These are phyloP conservation scores for Chaetomiaceae sp. DNA, from an alignment of 2,329 filamentous ascomycete species.

Conservation along the genomic window DNA sequence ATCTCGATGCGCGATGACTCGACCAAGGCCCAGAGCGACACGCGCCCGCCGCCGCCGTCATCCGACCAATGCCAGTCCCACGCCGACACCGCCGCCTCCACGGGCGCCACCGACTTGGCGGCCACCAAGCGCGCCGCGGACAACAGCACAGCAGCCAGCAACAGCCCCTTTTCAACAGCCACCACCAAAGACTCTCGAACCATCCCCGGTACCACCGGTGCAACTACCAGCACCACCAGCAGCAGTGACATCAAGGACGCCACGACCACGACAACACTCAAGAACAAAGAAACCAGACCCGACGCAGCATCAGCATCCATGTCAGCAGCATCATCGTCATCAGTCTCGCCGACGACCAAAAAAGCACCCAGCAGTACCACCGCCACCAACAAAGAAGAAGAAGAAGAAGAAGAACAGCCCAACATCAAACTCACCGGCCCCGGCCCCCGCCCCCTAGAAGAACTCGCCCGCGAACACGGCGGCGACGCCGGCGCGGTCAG, in stretches of 20 bases:
- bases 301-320: no score
- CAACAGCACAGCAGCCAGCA: no score
- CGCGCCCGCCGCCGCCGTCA: conserved; percentile 34
- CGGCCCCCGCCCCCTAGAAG: conserved; percentile 40
- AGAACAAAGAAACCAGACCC: no score
- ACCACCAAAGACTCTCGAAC: no score
- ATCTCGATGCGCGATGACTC: conserved; percentile 21
- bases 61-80: conserved; percentile 23
- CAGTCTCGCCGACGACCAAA: no score
- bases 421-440: conserved; percentile 37
- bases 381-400: neutral
- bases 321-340: no score
- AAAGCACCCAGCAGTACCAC: no score
- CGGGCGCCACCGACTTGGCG: neutral
- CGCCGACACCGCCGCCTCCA: conserved; percentile 27
- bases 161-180: no score
- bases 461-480: conserved; percentile 32
- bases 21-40: conserved; percentile 36
- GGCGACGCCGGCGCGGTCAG: conserved; percentile 28
- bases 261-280: no score
- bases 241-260: no score
- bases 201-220: no score
- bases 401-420: conserved; percentile 1
- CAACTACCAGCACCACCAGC: no score
- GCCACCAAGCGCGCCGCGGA: neutral